These are phyloP conservation scores for Rubia balearica DNA, from an alignment of 305 asterid species.

Conservation along the genomic window DNA sequence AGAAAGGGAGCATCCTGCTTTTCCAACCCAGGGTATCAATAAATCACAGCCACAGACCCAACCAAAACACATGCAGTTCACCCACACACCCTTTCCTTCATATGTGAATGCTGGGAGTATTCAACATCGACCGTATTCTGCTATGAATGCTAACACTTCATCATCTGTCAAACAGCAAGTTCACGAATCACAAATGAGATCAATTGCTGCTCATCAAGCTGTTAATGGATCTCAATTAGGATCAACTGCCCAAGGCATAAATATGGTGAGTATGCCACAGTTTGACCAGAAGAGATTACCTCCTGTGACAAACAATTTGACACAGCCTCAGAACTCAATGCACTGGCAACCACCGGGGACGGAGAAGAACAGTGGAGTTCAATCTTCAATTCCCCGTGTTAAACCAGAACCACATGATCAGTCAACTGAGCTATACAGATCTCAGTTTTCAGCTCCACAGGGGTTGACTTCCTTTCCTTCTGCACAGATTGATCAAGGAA, in stretches of 20 bases:
- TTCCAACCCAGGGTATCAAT: slow-evolving; percentile 58
- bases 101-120: slow-evolving; percentile 50
- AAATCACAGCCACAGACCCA: slow-evolving; percentile 64
- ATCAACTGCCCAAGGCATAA: slow-evolving; percentile 38
- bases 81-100: slow-evolving; percentile 53
- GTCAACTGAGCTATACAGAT: slow-evolving; percentile 46
- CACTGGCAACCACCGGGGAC: slow-evolving; percentile 40
- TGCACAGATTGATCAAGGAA: slow-evolving; percentile 40
- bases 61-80: slow-evolving; percentile 46
- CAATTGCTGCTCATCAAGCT: slow-evolving; percentile 50
- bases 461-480: slow-evolving; percentile 47
- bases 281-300: slow-evolving; percentile 60
- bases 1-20: slow-evolving; percentile 60
- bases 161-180: slow-evolving; percentile 47
- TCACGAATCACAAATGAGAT: slow-evolving; percentile 68
- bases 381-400: slow-evolving; percentile 43
- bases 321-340: slow-evolving; percentile 39
- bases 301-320: slow-evolving; percentile 37
- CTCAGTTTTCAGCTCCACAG: slow-evolving; percentile 45
- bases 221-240: slow-evolving; percentile 43
- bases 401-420: slow-evolving; percentile 70
- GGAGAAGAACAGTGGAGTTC: slow-evolving; percentile 37
- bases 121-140: slow-evolving; percentile 44
- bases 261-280: slow-evolving; percentile 42
- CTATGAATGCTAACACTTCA: slow-evolving; percentile 38